A percentile compares a stretch with the other conserved stretches of the same genome.
Conservation (phyloP, 495 filamentous ascomycete species). For the Collariella sp. region DNA sequence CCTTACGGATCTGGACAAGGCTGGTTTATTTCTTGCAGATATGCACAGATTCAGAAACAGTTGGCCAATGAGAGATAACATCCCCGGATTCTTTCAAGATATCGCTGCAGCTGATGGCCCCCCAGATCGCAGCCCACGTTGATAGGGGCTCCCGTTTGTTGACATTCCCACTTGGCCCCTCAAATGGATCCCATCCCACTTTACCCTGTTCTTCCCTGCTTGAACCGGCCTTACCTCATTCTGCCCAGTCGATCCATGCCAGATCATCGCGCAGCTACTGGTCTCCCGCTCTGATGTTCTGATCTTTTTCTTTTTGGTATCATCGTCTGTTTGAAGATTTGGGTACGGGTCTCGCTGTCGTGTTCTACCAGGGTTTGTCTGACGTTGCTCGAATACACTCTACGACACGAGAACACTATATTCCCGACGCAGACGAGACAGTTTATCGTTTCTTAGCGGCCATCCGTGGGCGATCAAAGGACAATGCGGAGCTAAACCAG, state of each 20-base stretch:
- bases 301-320: neutral
- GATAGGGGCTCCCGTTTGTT: constrained; percentile 2
- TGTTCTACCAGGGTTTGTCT: neutral
- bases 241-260: neutral
- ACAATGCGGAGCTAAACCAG: constrained; percentile 6
- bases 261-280: constrained; percentile 2
- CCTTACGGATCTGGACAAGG: neutral
- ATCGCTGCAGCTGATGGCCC: neutral
- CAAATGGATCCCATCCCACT: neutral
- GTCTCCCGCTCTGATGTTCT: neutral
- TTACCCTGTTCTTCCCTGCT: neutral
- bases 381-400: neutral
- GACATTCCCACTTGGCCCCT: constrained; percentile 5
- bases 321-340: neutral
- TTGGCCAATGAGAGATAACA: neutral
- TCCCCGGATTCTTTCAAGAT: neutral
- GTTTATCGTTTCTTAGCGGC: neutral
- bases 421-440: neutral
- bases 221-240: neutral
- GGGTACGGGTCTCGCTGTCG: neutral
- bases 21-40: neutral
- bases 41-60: neutral
- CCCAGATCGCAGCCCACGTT: neutral
- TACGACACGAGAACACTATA: neutral
- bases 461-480: neutral